Base-by-base conservation (phyloP, 345 rosid species). In the Diplotaxis tenuifolia region DNA sequence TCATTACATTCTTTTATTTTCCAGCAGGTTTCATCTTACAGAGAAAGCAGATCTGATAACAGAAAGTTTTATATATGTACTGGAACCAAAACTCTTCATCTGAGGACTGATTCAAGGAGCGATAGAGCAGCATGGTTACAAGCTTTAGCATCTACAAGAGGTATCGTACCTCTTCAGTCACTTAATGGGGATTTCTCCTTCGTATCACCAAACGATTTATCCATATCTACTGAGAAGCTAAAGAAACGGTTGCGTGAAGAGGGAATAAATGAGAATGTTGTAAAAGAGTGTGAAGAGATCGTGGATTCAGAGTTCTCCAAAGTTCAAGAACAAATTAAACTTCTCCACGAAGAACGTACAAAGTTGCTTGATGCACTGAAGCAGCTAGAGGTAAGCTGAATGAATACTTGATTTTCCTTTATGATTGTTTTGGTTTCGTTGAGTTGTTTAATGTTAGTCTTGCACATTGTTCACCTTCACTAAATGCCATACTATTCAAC, bases 41-140 rank as follows among this genome's bases (percentile, higher is more conserved):
- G 99, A 23, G 99, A 92, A 83, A 90, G 99, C 92, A 95, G 84
- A 79, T 92, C 98, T 21, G 99, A 95, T 66, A 89, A 87, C 67
- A 79, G 87, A 84, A 84, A 86, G 67, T 93, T 93, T 75, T 93
- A 93, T 83, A 88, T 95, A 72, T 86, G 90, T 72, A 92, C 98
- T 73, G 94, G 97, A 34, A 92, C 91, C 60, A 95, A 92, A 80
- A 95, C 98, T 20, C 92, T 95, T 74, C 99, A 95, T 83, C 75
- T 95, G 79, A 90, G 98, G 80, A 90, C 97, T 70, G 89, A 85
- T 74, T 88, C 97, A 12, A 90, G 69, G 66, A 77, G 82, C 62
- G 98, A 95, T 78, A 84, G 99, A 69, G 87, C 79, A 59, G 97
- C 96, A 78, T 95, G 99, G 99, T 78, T 95, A 32, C 98, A 88